phyloP scores from a whole-genome alignment of 768 basidiomycete genomes.

The Podaxis carcinomalis region DNA sequence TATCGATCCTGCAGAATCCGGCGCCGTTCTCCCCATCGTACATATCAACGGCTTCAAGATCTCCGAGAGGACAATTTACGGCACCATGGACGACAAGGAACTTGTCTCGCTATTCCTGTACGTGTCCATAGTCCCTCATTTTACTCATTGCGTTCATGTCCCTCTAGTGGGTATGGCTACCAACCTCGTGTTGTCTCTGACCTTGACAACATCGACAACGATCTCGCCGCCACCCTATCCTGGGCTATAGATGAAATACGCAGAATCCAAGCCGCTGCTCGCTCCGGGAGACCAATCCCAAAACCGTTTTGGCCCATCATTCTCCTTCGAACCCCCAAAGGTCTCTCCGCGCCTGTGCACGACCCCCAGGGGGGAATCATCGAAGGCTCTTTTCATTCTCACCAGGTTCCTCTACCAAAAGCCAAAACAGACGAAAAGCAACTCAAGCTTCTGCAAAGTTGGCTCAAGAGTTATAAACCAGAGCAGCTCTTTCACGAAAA shows the following conservation, averaged over 20 bases:
- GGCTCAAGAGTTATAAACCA: slow-evolving; percentile 73
- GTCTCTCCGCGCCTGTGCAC: slow-evolving; percentile 65
- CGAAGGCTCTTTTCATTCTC: slow-evolving; percentile 79
- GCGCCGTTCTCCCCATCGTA: slow-evolving; percentile 88
- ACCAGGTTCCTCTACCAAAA: slow-evolving; percentile 83
- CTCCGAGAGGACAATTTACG: slow-evolving; percentile 84
- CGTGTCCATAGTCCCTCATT: slow-evolving; percentile 14
- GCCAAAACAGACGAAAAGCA: slow-evolving; percentile 64
- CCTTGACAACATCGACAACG: slow-evolving; percentile 61
- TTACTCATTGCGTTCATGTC: slow-evolving; percentile 6
- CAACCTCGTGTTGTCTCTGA: slow-evolving; percentile 80
- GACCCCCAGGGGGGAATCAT: slow-evolving; percentile 61
- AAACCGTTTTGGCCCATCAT: slow-evolving; percentile 94
- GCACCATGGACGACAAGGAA: slow-evolving; percentile 89
- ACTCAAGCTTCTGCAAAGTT: slow-evolving; percentile 57
- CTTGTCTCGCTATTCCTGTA: slow-evolving; percentile 71
- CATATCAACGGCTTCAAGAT: slow-evolving; percentile 91
- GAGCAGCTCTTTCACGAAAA: slow-evolving; percentile 58
- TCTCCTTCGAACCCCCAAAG: slow-evolving; percentile 83
- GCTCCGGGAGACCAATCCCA: slow-evolving; percentile 67
- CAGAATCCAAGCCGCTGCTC: slow-evolving; percentile 76
- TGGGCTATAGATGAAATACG: slow-evolving; percentile 75
- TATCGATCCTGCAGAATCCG: slow-evolving; percentile 85
- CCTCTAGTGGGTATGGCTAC: slow-evolving; percentile 74
- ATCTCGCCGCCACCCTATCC: slow-evolving; percentile 77